Evolutionary conservation across 2,329 filamentous ascomycete genomes (phyloP).

Genomic region (Colletotrichum abscissum): DNA sequence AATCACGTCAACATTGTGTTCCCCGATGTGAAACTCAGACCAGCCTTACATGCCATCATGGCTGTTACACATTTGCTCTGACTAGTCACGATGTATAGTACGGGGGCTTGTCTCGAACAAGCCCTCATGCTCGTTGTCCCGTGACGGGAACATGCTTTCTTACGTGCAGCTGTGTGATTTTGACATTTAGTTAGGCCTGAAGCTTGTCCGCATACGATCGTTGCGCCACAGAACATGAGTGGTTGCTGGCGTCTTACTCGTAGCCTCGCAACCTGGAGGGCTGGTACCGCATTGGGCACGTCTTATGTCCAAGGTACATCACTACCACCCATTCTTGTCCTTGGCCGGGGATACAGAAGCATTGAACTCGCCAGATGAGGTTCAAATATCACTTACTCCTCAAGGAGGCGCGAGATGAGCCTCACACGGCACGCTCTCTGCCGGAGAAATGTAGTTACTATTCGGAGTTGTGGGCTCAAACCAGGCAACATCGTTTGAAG

Average conservation of each 20-base stretch:
- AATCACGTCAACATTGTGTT: not conserved
- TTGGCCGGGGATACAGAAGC: not conserved
- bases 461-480: not conserved
- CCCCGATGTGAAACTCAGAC: not conserved
- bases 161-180: no score
- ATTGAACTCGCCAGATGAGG: not conserved
- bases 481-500: not conserved
- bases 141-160: not conserved
- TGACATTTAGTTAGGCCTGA: not conserved
- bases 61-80: not conserved
- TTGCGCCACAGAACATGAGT: not conserved
- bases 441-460: not conserved
- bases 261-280: not conserved
- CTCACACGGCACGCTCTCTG: not conserved
- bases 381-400: not conserved
- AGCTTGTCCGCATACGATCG: not conserved
- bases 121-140: not conserved
- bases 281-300: not conserved
- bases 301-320: not conserved
- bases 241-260: not conserved
- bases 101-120: not conserved
- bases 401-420: not conserved
- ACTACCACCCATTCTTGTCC: not conserved
- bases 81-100: not conserved
- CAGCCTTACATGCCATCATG: not conserved